Percentiles rank a stretch among this genome's conserved stretches.
Conservation (phyloP, 208 protist genomes). For the Acanthamoeba lenticulata region DNA sequence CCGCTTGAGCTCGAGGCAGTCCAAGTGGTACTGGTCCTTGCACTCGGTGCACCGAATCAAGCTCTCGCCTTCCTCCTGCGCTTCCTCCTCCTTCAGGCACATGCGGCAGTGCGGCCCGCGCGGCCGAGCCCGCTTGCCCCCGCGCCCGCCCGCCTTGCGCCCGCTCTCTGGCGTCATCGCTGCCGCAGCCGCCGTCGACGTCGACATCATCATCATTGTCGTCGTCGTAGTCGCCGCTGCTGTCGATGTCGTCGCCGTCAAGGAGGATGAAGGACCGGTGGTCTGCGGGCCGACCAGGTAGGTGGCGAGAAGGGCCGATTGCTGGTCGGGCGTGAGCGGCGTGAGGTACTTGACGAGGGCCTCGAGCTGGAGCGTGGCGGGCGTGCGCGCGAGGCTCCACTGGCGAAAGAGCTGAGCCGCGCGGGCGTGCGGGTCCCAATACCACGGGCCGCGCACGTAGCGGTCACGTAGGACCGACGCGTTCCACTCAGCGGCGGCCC, state of each 20-base stretch:
- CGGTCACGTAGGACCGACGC: neutral
- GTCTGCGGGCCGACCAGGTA: neutral
- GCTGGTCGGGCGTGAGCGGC: conserved; percentile 17
- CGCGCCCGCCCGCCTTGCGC: neutral
- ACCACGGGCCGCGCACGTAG: conserved; percentile 22
- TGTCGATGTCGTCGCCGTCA: neutral
- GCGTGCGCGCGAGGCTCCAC: conserved; percentile 1
- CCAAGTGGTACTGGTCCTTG: conserved; percentile 43
- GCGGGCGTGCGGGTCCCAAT: conserved; percentile 40
- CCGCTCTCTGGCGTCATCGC: neutral
- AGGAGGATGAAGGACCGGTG: neutral
- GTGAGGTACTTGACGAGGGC: conserved; percentile 7
- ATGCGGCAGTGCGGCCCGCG: neutral
- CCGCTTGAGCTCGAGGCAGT: conserved; percentile 55
- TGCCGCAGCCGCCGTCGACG: no score
- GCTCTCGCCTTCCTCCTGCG: neutral
- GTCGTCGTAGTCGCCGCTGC: no score
- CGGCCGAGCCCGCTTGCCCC: neutral
- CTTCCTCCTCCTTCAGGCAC: conserved; percentile 5
- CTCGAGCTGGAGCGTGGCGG: neutral
- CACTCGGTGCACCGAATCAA: conserved; percentile 36
- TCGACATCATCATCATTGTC: no score
- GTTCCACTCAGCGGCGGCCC: conserved; percentile 42
- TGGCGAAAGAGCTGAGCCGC: neutral
- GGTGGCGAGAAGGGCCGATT: neutral